A percentile compares a stretch with the other conserved stretches of the same genome.
Evolutionary conservation across 164 flowering plant genomes (phyloP).

Genomic region (Malania oleifera): DNA sequence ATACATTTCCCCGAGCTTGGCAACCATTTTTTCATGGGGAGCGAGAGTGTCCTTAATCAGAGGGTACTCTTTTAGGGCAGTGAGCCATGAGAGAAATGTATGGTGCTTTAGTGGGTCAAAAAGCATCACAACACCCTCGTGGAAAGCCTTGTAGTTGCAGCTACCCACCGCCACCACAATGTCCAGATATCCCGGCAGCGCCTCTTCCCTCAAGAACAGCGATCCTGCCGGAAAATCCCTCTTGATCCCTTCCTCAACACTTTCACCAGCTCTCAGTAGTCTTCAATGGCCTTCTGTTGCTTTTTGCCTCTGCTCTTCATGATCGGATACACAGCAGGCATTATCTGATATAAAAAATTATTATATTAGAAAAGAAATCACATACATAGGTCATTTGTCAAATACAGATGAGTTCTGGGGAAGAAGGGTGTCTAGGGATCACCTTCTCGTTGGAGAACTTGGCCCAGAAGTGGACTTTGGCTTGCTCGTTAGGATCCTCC

Average conservation of each 20-base stretch:
- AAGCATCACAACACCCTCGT: conserved; percentile 9
- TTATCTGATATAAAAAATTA: too few relatives aligned
- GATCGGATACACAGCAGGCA: neutral
- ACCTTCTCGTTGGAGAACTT: conserved; percentile 14
- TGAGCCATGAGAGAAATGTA: conserved; percentile 8
- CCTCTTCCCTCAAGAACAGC: neutral
- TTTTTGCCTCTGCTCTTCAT: conserved; percentile 13
- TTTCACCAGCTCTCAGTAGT: conserved; percentile 1
- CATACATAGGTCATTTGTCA: too few relatives aligned
- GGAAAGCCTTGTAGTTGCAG: conserved; percentile 8
- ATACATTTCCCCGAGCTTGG: neutral
- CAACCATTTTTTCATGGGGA: conserved; percentile 17
- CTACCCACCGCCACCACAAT: conserved; percentile 9
- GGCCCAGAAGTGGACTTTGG: conserved; percentile 25
- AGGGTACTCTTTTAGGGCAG: conserved; percentile 10
- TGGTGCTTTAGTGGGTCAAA: conserved; percentile 9
- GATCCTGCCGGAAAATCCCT: conserved; percentile 4
- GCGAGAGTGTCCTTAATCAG: conserved; percentile 17
- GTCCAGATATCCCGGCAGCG: conserved; percentile 9
- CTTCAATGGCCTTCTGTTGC: conserved; percentile 15
- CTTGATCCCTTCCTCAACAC: conserved; percentile 20
- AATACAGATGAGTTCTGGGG: too few relatives aligned
- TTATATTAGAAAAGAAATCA: too few relatives aligned
- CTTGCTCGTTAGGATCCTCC: conserved; percentile 12
- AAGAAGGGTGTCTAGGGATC: too few relatives aligned